A percentile compares a stretch with the other conserved stretches of the same genome.
These are phyloP conservation scores for Herpetomonas samuelpessoai DNA, from an alignment of 208 protist species.

Conservation along the genomic window DNA sequence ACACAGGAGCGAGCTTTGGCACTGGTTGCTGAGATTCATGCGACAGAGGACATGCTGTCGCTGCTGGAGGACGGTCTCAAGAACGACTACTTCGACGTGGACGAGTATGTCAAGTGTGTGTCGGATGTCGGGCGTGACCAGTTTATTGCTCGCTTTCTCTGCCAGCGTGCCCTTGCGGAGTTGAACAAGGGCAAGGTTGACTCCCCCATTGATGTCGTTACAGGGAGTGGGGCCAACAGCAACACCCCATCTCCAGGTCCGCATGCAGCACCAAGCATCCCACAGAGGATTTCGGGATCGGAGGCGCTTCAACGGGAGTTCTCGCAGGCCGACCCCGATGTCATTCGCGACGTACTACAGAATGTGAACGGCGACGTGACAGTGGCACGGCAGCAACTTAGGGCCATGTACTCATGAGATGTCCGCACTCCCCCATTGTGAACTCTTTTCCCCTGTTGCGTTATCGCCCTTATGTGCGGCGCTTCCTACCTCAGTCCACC, in stretches of 20 bases:
- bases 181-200: constrained; percentile 11
- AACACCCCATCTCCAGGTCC: constrained; percentile 2
- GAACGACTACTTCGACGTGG: constrained; percentile 52
- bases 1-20: constrained; percentile 63
- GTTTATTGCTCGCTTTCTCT: constrained; percentile 73
- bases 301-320: constrained; percentile 52
- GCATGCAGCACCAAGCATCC: constrained; percentile 16
- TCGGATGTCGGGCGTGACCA: constrained; percentile 70
- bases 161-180: constrained; percentile 39
- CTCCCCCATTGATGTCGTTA: constrained; percentile 1
- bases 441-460: not conserved
- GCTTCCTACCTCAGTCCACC: no score
- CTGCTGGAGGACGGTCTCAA: constrained; percentile 69
- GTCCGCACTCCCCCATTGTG: not conserved
- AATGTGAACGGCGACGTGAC: constrained; percentile 36
- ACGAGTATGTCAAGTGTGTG: constrained; percentile 80
- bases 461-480: not conserved
- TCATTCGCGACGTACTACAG: constrained; percentile 55
- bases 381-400: constrained; percentile 46
- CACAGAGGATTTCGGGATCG: constrained; percentile 24
- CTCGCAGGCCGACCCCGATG: constrained; percentile 38
- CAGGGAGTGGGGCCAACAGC: not conserved
- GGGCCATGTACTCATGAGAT: constrained; percentile 26
- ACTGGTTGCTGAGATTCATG: constrained; percentile 71
- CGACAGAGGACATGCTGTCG: constrained; percentile 54